Evolutionary conservation across 2,329 filamentous ascomycete genomes (phyloP), one percentile per base, ranked within the genome.

Genomic region (Aureobasidium sp.): DNA sequence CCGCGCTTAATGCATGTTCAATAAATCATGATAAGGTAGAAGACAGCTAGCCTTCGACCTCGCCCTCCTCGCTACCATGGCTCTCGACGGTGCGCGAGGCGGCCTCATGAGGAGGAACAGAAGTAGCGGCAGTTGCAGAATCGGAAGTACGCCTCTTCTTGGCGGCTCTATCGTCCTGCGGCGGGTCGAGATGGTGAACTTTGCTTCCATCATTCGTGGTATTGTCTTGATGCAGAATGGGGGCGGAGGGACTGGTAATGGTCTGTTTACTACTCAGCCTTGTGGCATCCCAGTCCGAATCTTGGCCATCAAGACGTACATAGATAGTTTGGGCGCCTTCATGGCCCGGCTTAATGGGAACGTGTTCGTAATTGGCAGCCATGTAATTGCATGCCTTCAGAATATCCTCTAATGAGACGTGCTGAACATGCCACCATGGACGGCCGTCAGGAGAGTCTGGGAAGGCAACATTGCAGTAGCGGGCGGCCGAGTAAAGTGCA

Each of bases 391-490:
- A 89, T 4, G 91, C 90, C 68, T 82, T 82, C 46, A 82, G 77
- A 65, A 95, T 89, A 65, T 88, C 84, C 26, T 81, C 79, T 67
- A 93, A 80, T 65, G 86, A 83, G 39, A 91, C 89, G 37, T 85
- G 84, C 58, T 96, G 77, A 62, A 84, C 82, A 64, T 87, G 87
- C 93, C 93, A 99, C 94, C 94, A 99, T 0, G 92, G 82, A 68
- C 85, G 82, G 41, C 89, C 90, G 57, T 86, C 78, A 46, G 87
- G 79, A 68, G 95, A 90, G 66, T 90, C 87, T 10, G 80, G 78
- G 61, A 97, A 87, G n/a, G 81, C 83, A 37, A 91, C 81, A 39
- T 84, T 81, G 36, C 86, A 88, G 69, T 91, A 87, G 47, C 86
- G 85, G 63, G 90, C 89, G 6, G 90, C 90, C 64, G 93, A 94